phyloP scores from a whole-genome alignment of 164 flowering plant genomes.

The Aristolochia californica region DNA sequence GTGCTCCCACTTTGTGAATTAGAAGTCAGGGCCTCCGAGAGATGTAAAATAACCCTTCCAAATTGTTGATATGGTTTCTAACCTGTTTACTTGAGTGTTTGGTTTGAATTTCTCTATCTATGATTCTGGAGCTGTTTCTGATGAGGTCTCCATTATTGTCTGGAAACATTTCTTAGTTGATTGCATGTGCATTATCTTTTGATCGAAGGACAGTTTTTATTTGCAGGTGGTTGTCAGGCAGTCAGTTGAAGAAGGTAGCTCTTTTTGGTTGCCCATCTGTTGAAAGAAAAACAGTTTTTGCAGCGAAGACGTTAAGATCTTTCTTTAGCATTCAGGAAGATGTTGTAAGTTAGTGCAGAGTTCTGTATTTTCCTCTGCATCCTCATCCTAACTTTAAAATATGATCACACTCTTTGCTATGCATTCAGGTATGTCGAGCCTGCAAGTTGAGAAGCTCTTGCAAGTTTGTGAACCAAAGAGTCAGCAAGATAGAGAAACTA shows the following conservation, averaged over 20 bases:
- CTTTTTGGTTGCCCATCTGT: constrained; percentile 75
- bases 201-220: too few species aligned
- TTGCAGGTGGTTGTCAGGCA: constrained; percentile 67
- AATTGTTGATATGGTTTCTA: too few species aligned
- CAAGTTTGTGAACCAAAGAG: constrained; percentile 41
- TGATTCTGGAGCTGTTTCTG: neutral
- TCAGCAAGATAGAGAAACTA: constrained; percentile 27
- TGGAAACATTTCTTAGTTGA: too few species aligned
- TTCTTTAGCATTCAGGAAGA: constrained; percentile 59
- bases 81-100: too few species aligned
- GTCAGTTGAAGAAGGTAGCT: constrained; percentile 59
- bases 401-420: neutral
- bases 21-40: too few species aligned
- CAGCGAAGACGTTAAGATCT: constrained; percentile 61
- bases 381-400: neutral
- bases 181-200: too few species aligned
- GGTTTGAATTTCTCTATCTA: too few species aligned
- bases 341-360: constrained; percentile 30
- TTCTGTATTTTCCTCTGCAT: neutral
- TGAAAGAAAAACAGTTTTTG: constrained; percentile 29
- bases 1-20: too few species aligned
- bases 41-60: too few species aligned
- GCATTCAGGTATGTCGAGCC: constrained; percentile 52
- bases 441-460: constrained; percentile 52
- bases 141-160: neutral